Base-by-base conservation (phyloP, 1,284 basidiomycete species). In the Pascua sp. region DNA sequence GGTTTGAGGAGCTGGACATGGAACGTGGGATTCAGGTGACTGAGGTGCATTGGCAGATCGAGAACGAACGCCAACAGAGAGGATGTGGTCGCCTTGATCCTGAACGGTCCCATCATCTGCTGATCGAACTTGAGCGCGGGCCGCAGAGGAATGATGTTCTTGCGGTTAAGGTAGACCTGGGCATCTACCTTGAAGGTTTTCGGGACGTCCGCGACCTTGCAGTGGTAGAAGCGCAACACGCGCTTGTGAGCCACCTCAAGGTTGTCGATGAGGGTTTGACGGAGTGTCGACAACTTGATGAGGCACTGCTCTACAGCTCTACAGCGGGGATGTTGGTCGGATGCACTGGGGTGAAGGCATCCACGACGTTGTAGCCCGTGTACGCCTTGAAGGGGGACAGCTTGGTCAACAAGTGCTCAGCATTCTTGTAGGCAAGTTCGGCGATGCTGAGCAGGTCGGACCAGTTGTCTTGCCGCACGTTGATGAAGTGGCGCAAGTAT, bases 351-450 rank as follows among this genome's bases (percentile, higher is more conserved):
- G n/a, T n/a, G n/a, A n/a, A n/a, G n/a, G n/a, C n/a, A n/a, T n/a
- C n/a, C n/a, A n/a, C n/a, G n/a, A n/a, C n/a, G 53, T 78, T 64
- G 49, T 71, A 79, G n/a, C 71, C 78, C 16, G 69, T 60, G 52
- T 78, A 76, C 49, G 76, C 72, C 43, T 67, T 77, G 55, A 60
- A 66, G 3, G 62, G 64, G 12, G 63, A 54, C 8, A 53, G 18
- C 5, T 49, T 49, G 13, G 71, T 78, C 0, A 71, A 62, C 0
- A 58, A 13, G 17, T 76, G 69, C 0, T 61, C 36, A 0, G 62
- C 57, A 59, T 80, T 80, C 64, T 83, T 82, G 65, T 79, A 81
- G 1, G 71, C 65, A 56, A 83, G 83, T 62, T 82, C 77, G 0
- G 79, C 78, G 8, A 80, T 51, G 0, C 78, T 71, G 0, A 83